Evolutionary conservation across 768 basidiomycete genomes (phyloP), one percentile per base, ranked within the genome.

Genomic region (Tephrocybe rancida): DNA sequence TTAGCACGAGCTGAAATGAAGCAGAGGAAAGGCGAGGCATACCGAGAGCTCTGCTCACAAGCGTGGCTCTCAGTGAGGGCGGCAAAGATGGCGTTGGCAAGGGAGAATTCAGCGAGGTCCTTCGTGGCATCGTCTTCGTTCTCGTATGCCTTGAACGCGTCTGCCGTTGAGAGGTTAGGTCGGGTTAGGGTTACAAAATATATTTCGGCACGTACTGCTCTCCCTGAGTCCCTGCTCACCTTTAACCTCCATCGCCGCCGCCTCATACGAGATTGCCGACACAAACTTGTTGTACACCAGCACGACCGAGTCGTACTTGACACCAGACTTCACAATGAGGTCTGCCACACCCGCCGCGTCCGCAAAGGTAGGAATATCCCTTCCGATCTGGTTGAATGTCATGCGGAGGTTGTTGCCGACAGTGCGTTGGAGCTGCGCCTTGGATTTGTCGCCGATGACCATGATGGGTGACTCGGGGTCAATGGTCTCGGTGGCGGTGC

Each of bases 321-420:
- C 83, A 43, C 86, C 90, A 58, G 85, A 87, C 75, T 88, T 88
- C 68, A 89, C 77, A 70, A 99, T 88, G 71, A 95, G 75, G 75
- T 98, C 96, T 34, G 97, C 91, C 52, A 99, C 90, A 57, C 88
- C 86, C 29, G 92, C 90, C 42, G 97, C 97, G 63, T 98, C 96
- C 25, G 92, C 88, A 67, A 99, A 99, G 1, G 96, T 95, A 16
- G 97, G 97, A 62, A 99, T 90, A 69, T 96, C 92, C 68, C 93
- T 88, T 58, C 97, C 97, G 61, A 99, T 95, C 75, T 96, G 93
- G 81, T 96, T 98, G 85, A 99, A 95, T 9, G 93, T 87, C 66
- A 98, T 75, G 48, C 80, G 76, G 57, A 96, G 70, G 75, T 91
- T 88, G 48, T 83, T 60, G 47, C 80, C 71, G 41, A 87, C 65